These are phyloP conservation scores for Oryza punctata DNA, from an alignment of 176 grass and related monocot species.

Conservation along the genomic window DNA sequence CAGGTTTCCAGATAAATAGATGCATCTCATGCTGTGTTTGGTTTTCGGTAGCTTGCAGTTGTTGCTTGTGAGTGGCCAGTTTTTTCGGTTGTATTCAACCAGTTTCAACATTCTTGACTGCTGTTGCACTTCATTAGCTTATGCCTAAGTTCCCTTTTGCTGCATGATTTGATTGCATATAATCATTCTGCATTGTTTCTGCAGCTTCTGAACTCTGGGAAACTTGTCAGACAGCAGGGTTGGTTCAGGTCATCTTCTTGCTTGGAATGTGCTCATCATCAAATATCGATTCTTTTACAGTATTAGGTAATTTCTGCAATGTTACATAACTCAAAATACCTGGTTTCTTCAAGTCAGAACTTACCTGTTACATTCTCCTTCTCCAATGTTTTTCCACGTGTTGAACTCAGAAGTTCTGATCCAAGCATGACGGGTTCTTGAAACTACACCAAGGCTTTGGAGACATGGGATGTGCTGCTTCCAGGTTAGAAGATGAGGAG, in stretches of 20 bases:
- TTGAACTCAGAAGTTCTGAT: slow-evolving; percentile 26
- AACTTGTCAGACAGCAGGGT: slow-evolving; percentile 28
- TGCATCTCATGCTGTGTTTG: slow-evolving; percentile 10
- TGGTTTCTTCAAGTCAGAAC: slow-evolving; percentile 27
- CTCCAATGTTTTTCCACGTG: not conserved
- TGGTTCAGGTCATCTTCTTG: slow-evolving; percentile 1
- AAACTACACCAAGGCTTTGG: slow-evolving; percentile 44
- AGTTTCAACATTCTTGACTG: not conserved
- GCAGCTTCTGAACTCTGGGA: slow-evolving; percentile 40
- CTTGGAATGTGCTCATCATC: not conserved
- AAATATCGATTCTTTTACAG: slow-evolving; percentile 21
- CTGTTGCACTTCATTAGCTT: slow-evolving; percentile 1
- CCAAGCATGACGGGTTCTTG: slow-evolving; percentile 66
- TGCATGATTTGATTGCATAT: slow-evolving; percentile 28
- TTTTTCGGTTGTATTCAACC: slow-evolving; percentile 16
- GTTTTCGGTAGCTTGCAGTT: slow-evolving; percentile 14
- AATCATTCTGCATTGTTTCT: not conserved
- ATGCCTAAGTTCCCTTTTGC: slow-evolving; percentile 20
- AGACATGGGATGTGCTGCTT: slow-evolving; percentile 99
- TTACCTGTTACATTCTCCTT: not conserved
- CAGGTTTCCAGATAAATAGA: not conserved
- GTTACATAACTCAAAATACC: not conserved
- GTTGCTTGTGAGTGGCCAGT: not conserved
- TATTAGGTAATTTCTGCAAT: slow-evolving; percentile 37
- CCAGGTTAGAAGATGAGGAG: slow-evolving; percentile 94